phyloP scores from a whole-genome alignment of 2,329 filamentous ascomycete genomes.

The Parastagonospora avenae region DNA sequence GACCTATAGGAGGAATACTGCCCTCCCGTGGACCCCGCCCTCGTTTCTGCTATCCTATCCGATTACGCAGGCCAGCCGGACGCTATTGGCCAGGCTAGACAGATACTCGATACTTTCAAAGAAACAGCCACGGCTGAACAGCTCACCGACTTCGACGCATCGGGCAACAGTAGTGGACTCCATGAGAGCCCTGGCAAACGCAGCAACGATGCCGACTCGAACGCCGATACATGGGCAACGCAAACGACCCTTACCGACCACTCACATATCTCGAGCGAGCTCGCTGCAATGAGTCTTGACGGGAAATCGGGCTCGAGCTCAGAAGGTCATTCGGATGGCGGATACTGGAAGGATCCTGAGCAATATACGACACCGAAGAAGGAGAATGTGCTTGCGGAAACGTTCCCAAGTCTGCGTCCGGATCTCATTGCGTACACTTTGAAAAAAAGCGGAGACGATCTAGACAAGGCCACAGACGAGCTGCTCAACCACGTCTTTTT shows the following conservation, averaged over 20 bases:
- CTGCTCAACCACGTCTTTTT: slow-evolving; percentile 81
- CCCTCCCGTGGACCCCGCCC: slow-evolving; percentile 74
- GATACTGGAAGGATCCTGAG: slow-evolving; percentile 45
- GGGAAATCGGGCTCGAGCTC: slow-evolving; percentile 23
- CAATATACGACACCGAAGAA: slow-evolving; percentile 65
- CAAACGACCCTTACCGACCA: slow-evolving; percentile 56
- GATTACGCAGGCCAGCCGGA: slow-evolving; percentile 71
- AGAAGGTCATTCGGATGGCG: slow-evolving; percentile 28
- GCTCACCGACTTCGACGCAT: slow-evolving; percentile 76
- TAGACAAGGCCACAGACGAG: slow-evolving; percentile 75
- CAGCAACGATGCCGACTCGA: slow-evolving; percentile 38
- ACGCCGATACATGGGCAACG: slow-evolving; percentile 45
- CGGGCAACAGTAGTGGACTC: slow-evolving; percentile 64
- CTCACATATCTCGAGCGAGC: slow-evolving; percentile 55
- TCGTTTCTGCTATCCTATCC: slow-evolving; percentile 74
- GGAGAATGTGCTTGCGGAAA: slow-evolving; percentile 64
- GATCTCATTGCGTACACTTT: slow-evolving; percentile 71
- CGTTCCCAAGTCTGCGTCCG: slow-evolving; percentile 72
- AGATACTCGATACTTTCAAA: slow-evolving; percentile 69
- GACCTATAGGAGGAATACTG: slow-evolving; percentile 68
- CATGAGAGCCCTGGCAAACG: slow-evolving; percentile 22
- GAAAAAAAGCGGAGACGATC: slow-evolving; percentile 69
- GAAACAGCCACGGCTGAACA: slow-evolving; percentile 70
- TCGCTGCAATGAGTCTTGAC: slow-evolving; percentile 46
- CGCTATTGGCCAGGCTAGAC: slow-evolving; percentile 58